Base-by-base conservation (phyloP, 257 asterid species). In the Solanum etuberosum region DNA sequence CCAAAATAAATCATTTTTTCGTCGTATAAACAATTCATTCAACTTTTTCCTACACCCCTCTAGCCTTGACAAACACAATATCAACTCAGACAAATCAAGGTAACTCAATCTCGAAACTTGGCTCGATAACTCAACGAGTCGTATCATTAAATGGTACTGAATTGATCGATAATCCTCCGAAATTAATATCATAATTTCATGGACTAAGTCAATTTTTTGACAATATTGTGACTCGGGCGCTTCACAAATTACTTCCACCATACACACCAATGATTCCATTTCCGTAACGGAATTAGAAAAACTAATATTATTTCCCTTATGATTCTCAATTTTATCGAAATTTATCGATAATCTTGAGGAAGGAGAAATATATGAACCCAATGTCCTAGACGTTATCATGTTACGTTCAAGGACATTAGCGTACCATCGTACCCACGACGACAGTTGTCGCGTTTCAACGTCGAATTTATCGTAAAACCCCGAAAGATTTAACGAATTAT, bases 371-470 rank as follows among this genome's bases (percentile, higher is more conserved):
- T 61, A 88, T 21, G 81, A 71, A 46, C 92, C 89, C 37, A 90
- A 85, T n/a, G 51, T 34, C 87, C 87, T 89, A 3, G 86, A 74
- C 38, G 88, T 88, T 14, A 88, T 88, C 27, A 90, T 23, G 82
- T 86, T 89, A 31, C 84, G 89, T 88, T 91, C 92, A 29, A 91
- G 83, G 18, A 90, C 85, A 16, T 85, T 18, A 59, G 91, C 91
- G 40, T 91, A 91, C 93, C 93, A 91, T 25, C 87, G 86, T 32
- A 91, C 91, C 92, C 91, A 91, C 25, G 32, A 38, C 3, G 90
- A 88, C 1, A 91, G 57, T 43, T 91, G 91, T 65, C 87, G 81
- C 1, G 73, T 82, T 46, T 85, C 90, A 9, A 25, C 35, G 68
- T 73, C 29, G 1, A 48, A 35, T 5, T 86, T 77, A 7, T 83